These are phyloP conservation scores for Suhomyces prunicola DNA, from an alignment of 805 yeast genomes.

Conservation along the genomic window DNA sequence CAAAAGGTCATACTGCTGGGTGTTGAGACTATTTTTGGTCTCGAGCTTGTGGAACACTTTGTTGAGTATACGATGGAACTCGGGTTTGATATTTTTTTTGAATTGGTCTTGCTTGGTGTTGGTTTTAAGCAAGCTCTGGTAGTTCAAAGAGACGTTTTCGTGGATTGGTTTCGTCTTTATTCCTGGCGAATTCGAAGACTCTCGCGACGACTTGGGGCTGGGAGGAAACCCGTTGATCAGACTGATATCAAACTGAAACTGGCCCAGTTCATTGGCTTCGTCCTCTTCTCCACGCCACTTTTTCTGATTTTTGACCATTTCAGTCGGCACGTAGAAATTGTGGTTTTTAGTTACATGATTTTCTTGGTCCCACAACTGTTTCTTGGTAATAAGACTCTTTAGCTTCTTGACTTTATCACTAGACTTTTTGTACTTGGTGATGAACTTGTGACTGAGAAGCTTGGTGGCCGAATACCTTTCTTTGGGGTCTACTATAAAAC, in stretches of 20 bases:
- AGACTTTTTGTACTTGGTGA: conserved; percentile 16
- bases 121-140: conserved; percentile 4
- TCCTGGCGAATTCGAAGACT: conserved; percentile 20
- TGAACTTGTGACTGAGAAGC: conserved; percentile 33
- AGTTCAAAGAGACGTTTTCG: conserved; percentile 2
- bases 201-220: conserved; percentile 13
- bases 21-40: conserved; percentile 25
- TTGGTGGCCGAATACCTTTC: conserved; percentile 30
- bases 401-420: conserved; percentile 15
- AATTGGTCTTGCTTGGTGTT: conserved; percentile 10
- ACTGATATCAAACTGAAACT: conserved; percentile 37
- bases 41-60: conserved; percentile 28
- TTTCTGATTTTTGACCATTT: conserved; percentile 29
- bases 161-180: not conserved
- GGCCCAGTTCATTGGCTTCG: conserved; percentile 7
- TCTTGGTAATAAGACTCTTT: conserved; percentile 31
- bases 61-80: conserved; percentile 16
- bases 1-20: conserved; percentile 30
- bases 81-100: conserved; percentile 11
- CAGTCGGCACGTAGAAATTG: conserved; percentile 38
- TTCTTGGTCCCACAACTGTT: conserved; percentile 39
- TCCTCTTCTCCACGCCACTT: conserved; percentile 22
- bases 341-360: conserved; percentile 29
- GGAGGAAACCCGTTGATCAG: conserved; percentile 21
- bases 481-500: conserved; percentile 33